These are phyloP conservation scores for Malassezia obtusa DNA, from an alignment of 1,284 basidiomycete genomes.

Conservation along the genomic window DNA sequence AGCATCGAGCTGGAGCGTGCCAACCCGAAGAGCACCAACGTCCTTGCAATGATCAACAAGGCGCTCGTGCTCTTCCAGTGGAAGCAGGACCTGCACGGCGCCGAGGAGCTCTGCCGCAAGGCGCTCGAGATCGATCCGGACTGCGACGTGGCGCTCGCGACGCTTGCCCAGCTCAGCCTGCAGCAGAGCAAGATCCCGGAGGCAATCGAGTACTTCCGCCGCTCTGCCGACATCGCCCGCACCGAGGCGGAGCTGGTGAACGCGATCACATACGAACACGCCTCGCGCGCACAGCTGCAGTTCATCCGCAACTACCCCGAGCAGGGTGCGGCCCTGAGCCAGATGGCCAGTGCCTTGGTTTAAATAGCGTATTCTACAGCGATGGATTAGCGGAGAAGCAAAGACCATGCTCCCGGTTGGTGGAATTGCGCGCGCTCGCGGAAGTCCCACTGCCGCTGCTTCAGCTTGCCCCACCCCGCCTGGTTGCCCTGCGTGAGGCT, in stretches of 20 bases:
- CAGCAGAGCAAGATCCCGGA: conserved; percentile 83
- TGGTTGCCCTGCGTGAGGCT: conserved; percentile 27
- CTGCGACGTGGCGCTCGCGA: conserved; percentile 92
- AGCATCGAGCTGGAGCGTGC: conserved; percentile 76
- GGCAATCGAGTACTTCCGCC: conserved; percentile 77
- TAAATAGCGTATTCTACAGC: background rate
- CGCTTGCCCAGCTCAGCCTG: conserved; percentile 81
- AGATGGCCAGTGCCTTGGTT: conserved; percentile 35
- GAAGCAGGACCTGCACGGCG: conserved; percentile 76
- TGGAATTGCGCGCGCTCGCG: conserved; percentile 21
- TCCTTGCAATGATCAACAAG: conserved; percentile 81
- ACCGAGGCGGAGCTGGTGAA: conserved; percentile 82
- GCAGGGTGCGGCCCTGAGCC: conserved; percentile 34
- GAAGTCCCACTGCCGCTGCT: conserved; percentile 36
- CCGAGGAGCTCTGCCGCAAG: conserved; percentile 75
- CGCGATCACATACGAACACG: conserved; percentile 74
- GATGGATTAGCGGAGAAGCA: background rate
- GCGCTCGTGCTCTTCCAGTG: conserved; percentile 90
- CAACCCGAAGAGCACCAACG: conserved; percentile 29
- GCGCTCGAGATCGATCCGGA: conserved; percentile 74
- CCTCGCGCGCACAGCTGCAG: conserved; percentile 36
- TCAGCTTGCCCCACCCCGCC: conserved; percentile 35
- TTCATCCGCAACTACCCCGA: conserved; percentile 45
- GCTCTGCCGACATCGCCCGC: conserved; percentile 73
- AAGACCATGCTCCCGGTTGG: conserved; percentile 9